Conservation (phyloP, 192 early-diverging fungal species). For the Gorgonomyces haynaldii region DNA sequence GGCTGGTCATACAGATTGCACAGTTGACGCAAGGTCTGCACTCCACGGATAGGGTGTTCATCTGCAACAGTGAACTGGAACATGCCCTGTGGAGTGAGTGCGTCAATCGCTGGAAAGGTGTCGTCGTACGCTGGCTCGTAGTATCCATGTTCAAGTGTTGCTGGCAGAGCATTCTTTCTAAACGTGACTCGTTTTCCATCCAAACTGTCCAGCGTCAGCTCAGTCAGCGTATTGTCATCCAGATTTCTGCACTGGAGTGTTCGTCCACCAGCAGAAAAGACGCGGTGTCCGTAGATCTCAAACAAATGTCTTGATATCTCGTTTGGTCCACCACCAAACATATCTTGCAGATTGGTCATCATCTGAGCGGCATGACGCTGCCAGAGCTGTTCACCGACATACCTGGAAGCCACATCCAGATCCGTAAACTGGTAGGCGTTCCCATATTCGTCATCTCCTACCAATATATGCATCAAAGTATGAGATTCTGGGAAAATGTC, state of each 20-base stretch:
- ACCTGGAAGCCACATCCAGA: slow-evolving; percentile 14
- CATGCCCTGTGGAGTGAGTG: slow-evolving; percentile 18
- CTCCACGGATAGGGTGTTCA: slow-evolving; percentile 16
- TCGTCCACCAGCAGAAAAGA: slow-evolving; percentile 18
- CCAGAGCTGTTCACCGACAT: slow-evolving; percentile 17
- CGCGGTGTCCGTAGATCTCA: slow-evolving; percentile 13
- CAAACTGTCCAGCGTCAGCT: slow-evolving; percentile 5
- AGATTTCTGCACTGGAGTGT: slow-evolving; percentile 15
- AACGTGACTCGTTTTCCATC: slow-evolving; percentile 11
- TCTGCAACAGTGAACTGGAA: slow-evolving; percentile 19
- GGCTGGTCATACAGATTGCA: slow-evolving; percentile 7
- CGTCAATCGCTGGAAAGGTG: slow-evolving; percentile 16
- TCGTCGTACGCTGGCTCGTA: slow-evolving; percentile 17
- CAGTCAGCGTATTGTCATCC: slow-evolving; percentile 2
- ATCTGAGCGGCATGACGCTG: slow-evolving; percentile 14
- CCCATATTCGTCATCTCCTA: slow-evolving; percentile 6
- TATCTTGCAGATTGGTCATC: slow-evolving; percentile 14
- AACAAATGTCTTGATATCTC: slow-evolving; percentile 19
- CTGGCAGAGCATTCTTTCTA: slow-evolving; percentile 9
- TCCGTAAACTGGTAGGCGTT: slow-evolving; percentile 14
- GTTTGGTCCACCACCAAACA: slow-evolving; percentile 11
- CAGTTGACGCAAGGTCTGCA: not conserved
- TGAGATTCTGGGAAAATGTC: slow-evolving; percentile 9
- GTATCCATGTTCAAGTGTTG: slow-evolving; percentile 4
- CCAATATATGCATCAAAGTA: slow-evolving; percentile 10